Base-by-base conservation (phyloP, 2,329 filamentous ascomycete species). In the Chaetomiaceae sp. region DNA sequence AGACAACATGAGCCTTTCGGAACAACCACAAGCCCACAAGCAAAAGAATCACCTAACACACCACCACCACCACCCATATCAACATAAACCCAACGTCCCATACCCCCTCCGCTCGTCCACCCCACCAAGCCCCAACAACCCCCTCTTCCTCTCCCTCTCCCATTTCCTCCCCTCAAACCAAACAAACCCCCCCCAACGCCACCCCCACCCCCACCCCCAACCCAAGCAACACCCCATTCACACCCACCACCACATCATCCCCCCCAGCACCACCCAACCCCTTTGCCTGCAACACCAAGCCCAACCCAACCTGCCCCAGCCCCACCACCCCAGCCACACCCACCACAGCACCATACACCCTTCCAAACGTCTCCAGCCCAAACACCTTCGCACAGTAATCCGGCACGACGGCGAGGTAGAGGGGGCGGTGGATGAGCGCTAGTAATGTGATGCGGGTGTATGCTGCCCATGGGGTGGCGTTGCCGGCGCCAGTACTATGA, bases 361-460 rank as follows among this genome's bases (percentile, higher is more conserved):
- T 95, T 40, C 90, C 91, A 60, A 96, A 96, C 0, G 89, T 95
- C 54, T 83, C 78, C 70, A 95, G 95, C 14, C 90, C 90, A 65
- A 96, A 96, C 31, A 96, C 89, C 70, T 95, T 95, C 54, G 89
- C 89, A 17, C 82, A 81, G 67, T 95, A 95, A 70, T 96, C 90
- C 52, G 86, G 92, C 51, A 96, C 87, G 7, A 89, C 83, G 0
- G 89, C 95, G 71, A 96, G 96, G 70, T 95, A 96, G 25, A 96
- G 83, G 0, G 91, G 90, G 0, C 90, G 81, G 63, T 93, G 91
- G 19, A 95, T 68, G 10, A 93, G 25, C 25, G 25, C 87, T 63
- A 96, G 95, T 9, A 96, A 77, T 40, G 76, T 71, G 47, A 96
- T 74, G 59, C 91, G 91, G 13, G 76, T 74, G 60, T 95, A 95